A percentile compares a stretch with the other conserved stretches of the same genome.
Evolutionary conservation across 441 rosid genomes (phyloP).

Genomic region (Aleurites moluccanus): DNA sequence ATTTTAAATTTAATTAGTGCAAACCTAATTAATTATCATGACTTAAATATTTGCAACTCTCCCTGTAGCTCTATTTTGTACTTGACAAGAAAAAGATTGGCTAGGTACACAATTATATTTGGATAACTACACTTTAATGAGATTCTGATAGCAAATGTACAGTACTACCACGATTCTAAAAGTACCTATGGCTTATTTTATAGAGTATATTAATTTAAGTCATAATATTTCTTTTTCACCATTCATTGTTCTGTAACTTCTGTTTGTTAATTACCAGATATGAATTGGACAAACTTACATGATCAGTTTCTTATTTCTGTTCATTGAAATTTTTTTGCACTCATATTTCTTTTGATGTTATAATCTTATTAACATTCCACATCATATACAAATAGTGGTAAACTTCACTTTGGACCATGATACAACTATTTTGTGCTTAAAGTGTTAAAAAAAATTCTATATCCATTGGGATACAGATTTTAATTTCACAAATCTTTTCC

Average conservation of each 20-base stretch:
- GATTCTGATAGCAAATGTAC: background rate
- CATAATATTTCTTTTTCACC: background rate
- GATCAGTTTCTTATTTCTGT: background rate
- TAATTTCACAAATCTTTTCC: background rate
- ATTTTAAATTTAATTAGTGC: background rate
- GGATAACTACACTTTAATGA: background rate
- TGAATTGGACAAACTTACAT: conserved; percentile 5
- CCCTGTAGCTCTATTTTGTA: background rate
- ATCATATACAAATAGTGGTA: background rate
- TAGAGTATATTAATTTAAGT: background rate
- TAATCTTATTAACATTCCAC: background rate
- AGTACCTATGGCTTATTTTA: background rate
- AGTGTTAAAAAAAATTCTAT: background rate
- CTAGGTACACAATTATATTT: background rate
- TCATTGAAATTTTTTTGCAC: background rate
- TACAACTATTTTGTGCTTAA: background rate
- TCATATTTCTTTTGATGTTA: background rate
- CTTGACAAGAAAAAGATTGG: background rate
- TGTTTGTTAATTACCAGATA: background rate
- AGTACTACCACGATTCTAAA: background rate
- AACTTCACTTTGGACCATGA: background rate
- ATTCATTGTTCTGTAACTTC: background rate
- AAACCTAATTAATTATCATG: background rate
- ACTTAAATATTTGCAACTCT: background rate
- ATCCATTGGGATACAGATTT: background rate